Evolutionary conservation across 495 filamentous ascomycete species (phyloP).

Genomic region (Daldinia loculata): DNA sequence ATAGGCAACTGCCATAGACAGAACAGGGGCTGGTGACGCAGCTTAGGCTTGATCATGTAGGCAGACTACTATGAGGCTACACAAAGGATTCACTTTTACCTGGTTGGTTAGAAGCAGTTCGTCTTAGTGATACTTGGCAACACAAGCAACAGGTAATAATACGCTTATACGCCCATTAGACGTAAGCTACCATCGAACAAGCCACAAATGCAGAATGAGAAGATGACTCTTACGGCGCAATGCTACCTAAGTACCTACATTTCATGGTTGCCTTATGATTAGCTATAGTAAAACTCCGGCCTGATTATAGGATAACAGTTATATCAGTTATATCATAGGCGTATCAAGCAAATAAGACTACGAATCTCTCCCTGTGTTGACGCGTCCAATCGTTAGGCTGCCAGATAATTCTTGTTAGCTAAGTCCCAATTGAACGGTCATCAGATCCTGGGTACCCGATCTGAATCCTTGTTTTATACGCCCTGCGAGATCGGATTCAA

Average conservation of each 20-base stretch:
- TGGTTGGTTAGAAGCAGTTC: constrained; percentile 5
- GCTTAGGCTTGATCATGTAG: background rate
- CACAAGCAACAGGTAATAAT: background rate
- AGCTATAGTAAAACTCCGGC: background rate
- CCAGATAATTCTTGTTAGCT: background rate
- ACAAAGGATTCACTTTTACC: background rate
- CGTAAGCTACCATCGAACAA: background rate
- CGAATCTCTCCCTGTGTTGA: background rate
- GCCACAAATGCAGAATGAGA: background rate
- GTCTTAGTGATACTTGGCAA: constrained; percentile 12
- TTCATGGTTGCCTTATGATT: constrained; percentile 7
- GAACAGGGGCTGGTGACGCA: constrained; percentile 8
- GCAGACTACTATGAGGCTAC: constrained; percentile 14
- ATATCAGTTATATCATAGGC: background rate
- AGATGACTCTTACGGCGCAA: constrained; percentile 9
- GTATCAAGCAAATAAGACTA: background rate
- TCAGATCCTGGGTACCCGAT: background rate
- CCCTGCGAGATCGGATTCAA: constrained; percentile 24
- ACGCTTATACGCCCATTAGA: background rate
- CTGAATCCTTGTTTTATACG: background rate
- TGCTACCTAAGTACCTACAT: no score
- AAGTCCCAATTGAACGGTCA: constrained; percentile 4
- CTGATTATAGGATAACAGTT: background rate
- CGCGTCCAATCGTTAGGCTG: constrained; percentile 12
- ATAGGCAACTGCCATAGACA: background rate